Base-by-base conservation (phyloP, 371 early-diverging fungal species). In the Amoeboaphelidium protococcarum region DNA sequence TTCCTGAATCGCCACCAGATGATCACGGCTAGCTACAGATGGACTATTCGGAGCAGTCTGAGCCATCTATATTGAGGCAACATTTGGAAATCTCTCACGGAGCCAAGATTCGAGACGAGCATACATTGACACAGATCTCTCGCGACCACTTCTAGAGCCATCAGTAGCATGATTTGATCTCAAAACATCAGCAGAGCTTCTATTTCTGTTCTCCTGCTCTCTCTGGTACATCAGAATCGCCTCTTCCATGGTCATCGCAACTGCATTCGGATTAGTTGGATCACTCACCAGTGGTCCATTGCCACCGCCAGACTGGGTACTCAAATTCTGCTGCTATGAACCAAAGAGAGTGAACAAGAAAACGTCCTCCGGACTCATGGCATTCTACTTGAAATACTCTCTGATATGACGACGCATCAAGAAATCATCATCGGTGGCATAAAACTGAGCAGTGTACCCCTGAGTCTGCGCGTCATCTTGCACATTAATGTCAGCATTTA, bases 371-470 rank as follows among this genome's bases (percentile, higher is more conserved):
- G 62, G 48, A 47, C 77, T 76, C 20, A 80, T 58, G 0, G 81
- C 75, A 52, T 78, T 74, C 40, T 53, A 50, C 50, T 71, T 72
- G 57, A 83, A 83, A 52, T 63, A 70, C 22, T 74, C 68, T 45
- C 83, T 64, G 19, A 78, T 57, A 0, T 59, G 44, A 2, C 72
- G 55, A 31, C 74, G 67, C 59, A 82, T 67, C 20, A 83, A 57
- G 52, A 76, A 83, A 52, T 83, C 83, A 57, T 81, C 80, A 55
- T 83, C 83, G 21, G 76, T 69, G 1, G 72, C 80, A 47, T 71
- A 61, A 55, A 63, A 73, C 20, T 46, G 44, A 42, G 70, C 60
- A 13, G 31, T 46, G 44, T 31, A 10, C 37, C 16, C 37, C 6
- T 31, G 37, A 10, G 6, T 6, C 37, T 6, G 6, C 37, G 6